phyloP scores from a whole-genome alignment of 768 basidiomycete species.

The Suillus placidus region DNA sequence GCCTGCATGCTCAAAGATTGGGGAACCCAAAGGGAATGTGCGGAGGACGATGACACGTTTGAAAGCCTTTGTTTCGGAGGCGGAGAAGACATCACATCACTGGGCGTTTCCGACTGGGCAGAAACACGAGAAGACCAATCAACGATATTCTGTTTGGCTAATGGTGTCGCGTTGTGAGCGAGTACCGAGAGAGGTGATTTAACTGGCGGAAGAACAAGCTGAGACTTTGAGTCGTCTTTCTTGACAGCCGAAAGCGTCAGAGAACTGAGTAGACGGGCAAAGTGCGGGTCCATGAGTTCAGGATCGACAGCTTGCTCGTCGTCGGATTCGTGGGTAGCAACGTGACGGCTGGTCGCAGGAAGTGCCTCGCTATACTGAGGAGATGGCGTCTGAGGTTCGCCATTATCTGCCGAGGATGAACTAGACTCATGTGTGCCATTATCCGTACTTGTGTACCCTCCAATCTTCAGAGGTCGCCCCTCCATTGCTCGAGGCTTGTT shows the following conservation, averaged over 20 bases:
- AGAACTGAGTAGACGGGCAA: conserved; percentile 66
- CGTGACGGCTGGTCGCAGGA: conserved; percentile 21
- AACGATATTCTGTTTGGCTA: conserved; percentile 23
- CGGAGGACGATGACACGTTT: conserved; percentile 9
- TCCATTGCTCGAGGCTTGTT: conserved; percentile 54
- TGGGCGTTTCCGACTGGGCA: conserved; percentile 18
- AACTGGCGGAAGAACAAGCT: conserved; percentile 7
- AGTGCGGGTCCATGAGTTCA: conserved; percentile 62
- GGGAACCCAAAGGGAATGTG: background rate
- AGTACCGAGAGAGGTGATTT: conserved; percentile 8
- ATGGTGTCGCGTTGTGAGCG: conserved; percentile 11
- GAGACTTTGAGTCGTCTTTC: conserved; percentile 17
- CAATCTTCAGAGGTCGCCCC: conserved; percentile 38
- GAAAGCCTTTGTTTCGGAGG: conserved; percentile 14
- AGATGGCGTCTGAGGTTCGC: conserved; percentile 67
- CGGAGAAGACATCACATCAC: conserved; percentile 10
- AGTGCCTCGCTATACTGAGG: conserved; percentile 52
- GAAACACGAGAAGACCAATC: conserved; percentile 39
- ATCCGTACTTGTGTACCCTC: conserved; percentile 31
- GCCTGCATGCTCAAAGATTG: conserved; percentile 9
- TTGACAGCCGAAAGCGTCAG: conserved; percentile 59
- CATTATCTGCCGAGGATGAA: conserved; percentile 64
- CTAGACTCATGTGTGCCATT: conserved; percentile 59
- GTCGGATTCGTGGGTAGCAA: conserved; percentile 36
- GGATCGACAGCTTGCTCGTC: conserved; percentile 30